Base-by-base conservation (phyloP, 2,329 filamentous ascomycete species). In the Hymenoscyphus linearis region DNA sequence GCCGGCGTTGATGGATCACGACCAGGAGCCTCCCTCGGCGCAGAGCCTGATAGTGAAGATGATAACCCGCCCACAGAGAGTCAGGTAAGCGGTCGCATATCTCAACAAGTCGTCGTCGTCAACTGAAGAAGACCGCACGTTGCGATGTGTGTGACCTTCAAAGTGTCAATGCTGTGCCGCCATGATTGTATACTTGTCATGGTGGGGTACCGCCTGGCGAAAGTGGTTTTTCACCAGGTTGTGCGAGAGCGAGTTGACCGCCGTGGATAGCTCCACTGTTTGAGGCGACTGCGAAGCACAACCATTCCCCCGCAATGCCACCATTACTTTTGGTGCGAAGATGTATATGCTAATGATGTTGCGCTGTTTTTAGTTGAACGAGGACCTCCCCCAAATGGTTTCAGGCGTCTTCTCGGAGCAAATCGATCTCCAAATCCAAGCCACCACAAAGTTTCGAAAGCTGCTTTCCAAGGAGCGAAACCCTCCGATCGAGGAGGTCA, bases 351-450 rank as follows among this genome's bases (percentile, higher is more conserved):
- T 70, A 60, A 69, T 52, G 44, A 26, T 27, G 60, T 26, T 40
- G 18, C 61, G 27, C 55, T 55, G n/a, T n/a, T 36, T 36, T 56
- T 74, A 99, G 95, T 83, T 99, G 76, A 96, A 95, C 75, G 93
- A 97, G 78, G 95, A 99, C 75, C 91, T 99, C 70, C 95, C 95
- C 71, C 88, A 95, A 80, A 99, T 99, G 95, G 95, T 98, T 65
- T 84, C 89, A 74, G 95, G 95, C 65, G 95, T 99, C 73, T 98
- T 99, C 80, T 99, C 95, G 67, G 93, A 99, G 67, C 92, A 98
- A 79, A 97, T 99, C 78, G 95, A 99, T 75, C 85, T 90, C 70
- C 95, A 99, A 79, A 99, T 99, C 71, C 88, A 93, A 78, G 92
- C 93, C 62, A 99, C 95, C 31, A 99, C 95, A 70, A 97, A 96